Evolutionary conservation across 306 rosid genomes (phyloP).

Genomic region (Styphnolobium japonicum): DNA sequence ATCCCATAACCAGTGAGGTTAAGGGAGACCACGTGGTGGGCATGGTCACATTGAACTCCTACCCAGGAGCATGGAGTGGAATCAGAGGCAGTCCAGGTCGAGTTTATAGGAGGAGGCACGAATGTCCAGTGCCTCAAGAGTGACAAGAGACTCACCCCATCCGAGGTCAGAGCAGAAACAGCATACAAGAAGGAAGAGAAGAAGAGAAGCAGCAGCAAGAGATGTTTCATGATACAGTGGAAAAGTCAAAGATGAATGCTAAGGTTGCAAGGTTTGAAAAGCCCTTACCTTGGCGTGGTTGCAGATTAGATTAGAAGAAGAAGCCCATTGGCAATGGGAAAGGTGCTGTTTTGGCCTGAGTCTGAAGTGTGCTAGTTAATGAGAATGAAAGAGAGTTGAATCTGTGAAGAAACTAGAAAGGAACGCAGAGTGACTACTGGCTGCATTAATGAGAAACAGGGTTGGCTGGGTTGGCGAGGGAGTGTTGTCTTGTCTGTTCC

Average conservation of each 20-base stretch:
- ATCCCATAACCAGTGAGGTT: conserved; percentile 48
- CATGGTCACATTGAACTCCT: conserved; percentile 59
- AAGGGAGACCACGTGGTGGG: conserved; percentile 45
- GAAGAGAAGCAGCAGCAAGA: conserved; percentile 20
- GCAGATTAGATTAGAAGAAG: background rate
- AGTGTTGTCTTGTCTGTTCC: no score
- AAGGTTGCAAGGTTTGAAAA: no score
- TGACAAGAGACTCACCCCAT: conserved; percentile 58
- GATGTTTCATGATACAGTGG: background rate
- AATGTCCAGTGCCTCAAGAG: conserved; percentile 51
- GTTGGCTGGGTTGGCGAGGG: no score
- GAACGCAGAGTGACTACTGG: no score
- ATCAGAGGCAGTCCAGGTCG: conserved; percentile 60
- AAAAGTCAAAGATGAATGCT: background rate
- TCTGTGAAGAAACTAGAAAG: background rate
- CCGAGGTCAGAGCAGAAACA: conserved; percentile 48
- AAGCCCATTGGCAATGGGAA: background rate
- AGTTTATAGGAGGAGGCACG: conserved; percentile 40
- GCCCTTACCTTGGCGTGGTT: background rate
- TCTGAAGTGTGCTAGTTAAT: no score
- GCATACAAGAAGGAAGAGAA: conserved; percentile 11
- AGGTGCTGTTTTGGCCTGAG: background rate
- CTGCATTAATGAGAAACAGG: no score
- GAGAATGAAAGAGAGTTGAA: background rate
- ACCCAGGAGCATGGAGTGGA: conserved; percentile 79